Percentiles rank a stretch among this genome's conserved stretches.
phyloP scores from a whole-genome alignment of 305 asterid genomes.

The Petunia hybrid region DNA sequence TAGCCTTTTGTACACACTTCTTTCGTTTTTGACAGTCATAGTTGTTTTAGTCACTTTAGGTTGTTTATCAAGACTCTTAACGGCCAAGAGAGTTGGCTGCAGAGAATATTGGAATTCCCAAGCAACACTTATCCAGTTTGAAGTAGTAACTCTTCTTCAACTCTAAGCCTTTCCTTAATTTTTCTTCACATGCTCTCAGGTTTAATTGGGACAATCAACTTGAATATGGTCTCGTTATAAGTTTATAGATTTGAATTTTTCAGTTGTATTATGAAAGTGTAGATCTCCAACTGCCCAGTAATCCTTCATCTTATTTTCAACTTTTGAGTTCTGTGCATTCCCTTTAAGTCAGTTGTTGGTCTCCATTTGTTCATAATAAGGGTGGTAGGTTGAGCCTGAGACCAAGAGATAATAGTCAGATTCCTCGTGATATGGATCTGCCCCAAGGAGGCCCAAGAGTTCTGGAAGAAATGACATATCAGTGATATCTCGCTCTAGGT shows the following conservation, averaged over 20 bases:
- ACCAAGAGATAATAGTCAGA: no score
- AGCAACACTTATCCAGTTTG: background rate
- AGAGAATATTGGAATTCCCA: background rate
- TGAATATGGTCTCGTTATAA: background rate
- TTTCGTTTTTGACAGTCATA: background rate
- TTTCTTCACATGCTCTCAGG: background rate
- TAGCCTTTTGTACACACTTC: background rate
- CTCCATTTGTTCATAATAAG: background rate
- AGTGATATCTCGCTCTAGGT: no score
- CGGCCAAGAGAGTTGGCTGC: background rate
- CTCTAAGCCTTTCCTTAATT: background rate
- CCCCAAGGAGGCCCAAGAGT: no score
- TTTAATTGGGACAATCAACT: background rate
- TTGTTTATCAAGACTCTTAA: background rate
- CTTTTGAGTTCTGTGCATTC: background rate
- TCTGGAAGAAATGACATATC: no score
- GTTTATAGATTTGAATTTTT: background rate
- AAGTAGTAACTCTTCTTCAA: background rate
- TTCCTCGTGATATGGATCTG: no score
- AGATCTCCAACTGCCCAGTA: background rate
- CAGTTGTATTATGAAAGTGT: background rate
- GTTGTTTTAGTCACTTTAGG: background rate
- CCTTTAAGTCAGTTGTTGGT: slow-evolving; percentile 12
- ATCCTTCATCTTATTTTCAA: background rate
- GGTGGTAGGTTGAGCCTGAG: no score